These are phyloP conservation scores for Fusarium chaquense DNA, from an alignment of 2,329 filamentous ascomycete species.

Conservation along the genomic window DNA sequence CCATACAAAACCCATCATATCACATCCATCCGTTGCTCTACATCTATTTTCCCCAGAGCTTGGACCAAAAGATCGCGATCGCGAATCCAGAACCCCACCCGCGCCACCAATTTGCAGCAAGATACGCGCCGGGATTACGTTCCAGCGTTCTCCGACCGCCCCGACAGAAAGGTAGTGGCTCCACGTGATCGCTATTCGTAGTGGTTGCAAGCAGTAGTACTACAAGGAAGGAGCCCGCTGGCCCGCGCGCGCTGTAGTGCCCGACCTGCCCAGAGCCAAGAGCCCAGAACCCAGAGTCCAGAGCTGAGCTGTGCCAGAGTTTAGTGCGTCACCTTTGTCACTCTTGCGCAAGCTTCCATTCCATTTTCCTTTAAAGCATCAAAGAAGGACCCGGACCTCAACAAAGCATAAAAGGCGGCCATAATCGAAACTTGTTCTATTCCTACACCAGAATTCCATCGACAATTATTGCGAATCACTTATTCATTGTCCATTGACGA, in stretches of 20 bases:
- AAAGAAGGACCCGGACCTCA: conserved; percentile 16
- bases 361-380: conserved; percentile 3
- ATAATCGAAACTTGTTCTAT: not conserved
- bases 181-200: conserved; percentile 9
- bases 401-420: not conserved
- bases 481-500: conserved; percentile 22
- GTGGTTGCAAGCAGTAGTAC: conserved; percentile 31
- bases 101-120: conserved; percentile 14
- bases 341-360: conserved; percentile 34
- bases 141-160: conserved; percentile 19
- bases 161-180: not conserved
- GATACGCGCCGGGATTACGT: conserved; percentile 32
- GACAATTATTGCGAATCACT: not conserved
- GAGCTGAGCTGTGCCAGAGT: conserved; percentile 35
- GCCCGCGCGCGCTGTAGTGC: conserved; percentile 12
- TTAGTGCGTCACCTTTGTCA: conserved; percentile 45
- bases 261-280: conserved; percentile 10
- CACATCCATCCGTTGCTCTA: conserved; percentile 4
- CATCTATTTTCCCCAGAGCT: conserved; percentile 24
- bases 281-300: not conserved
- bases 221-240: conserved; percentile 38
- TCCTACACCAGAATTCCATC: not conserved
- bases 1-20: not conserved
- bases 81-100: conserved; percentile 5
- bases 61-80: conserved; percentile 40